A percentile compares a stretch with the other conserved stretches of the same genome.
These are phyloP conservation scores for Dimocarpus longan DNA, from an alignment of 345 rosid genomes.

Conservation along the genomic window DNA sequence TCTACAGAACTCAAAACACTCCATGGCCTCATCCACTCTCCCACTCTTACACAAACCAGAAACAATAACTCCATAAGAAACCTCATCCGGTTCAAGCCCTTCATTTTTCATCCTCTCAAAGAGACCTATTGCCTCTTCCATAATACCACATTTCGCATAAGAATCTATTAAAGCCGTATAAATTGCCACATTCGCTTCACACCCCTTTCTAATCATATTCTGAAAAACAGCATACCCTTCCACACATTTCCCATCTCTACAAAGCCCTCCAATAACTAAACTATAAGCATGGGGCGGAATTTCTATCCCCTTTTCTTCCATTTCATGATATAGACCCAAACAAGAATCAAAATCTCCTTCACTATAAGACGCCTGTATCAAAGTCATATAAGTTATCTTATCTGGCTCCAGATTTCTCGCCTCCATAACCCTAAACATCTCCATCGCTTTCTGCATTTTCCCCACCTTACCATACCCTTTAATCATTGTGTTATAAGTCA, in stretches of 20 bases:
- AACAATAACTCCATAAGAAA: conserved; percentile 69
- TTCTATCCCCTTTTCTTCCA: conserved; percentile 75
- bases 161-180: conserved; percentile 81
- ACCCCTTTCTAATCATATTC: conserved; percentile 62
- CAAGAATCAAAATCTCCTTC: conserved; percentile 71
- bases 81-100: conserved; percentile 71
- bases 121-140: conserved; percentile 68
- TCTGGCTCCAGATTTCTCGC: conserved; percentile 60
- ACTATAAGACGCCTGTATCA: conserved; percentile 78
- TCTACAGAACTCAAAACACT: conserved; percentile 48
- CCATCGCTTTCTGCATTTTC: conserved; percentile 62
- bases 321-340: conserved; percentile 74
- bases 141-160: conserved; percentile 65
- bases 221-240: conserved; percentile 72
- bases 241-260: conserved; percentile 66
- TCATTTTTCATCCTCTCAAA: conserved; percentile 75
- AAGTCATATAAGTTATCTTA: conserved; percentile 80
- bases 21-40: conserved; percentile 74
- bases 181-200: conserved; percentile 68
- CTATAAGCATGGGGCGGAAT: conserved; percentile 74
- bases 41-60: conserved; percentile 78
- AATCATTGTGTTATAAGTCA: conserved; percentile 80
- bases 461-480: conserved; percentile 84
- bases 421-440: conserved; percentile 72
- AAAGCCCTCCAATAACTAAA: conserved; percentile 85